Evolutionary conservation across 306 rosid genomes (phyloP), one percentile per base, ranked within the genome.

Genomic region (Sphenostylis stenocarpa): DNA sequence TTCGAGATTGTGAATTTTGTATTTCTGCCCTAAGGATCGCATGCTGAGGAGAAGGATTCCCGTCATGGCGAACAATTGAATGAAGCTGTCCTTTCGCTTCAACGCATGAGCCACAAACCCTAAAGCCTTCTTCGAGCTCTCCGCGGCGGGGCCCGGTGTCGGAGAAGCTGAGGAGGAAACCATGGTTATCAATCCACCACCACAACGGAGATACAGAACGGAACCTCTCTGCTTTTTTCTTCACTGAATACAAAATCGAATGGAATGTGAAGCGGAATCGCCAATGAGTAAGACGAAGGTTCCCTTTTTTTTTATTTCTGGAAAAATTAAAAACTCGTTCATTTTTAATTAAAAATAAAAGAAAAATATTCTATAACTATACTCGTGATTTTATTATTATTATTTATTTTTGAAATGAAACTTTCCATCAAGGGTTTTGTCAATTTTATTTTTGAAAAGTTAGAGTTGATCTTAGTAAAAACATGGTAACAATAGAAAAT

Each of bases 1-100:
- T 23, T 70, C 29, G 36, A 90, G 97, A 34, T 82, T 77, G 62
- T 89, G 90, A 80, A 92, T 86, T 29, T 86, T 86, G 76, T 95
- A 90, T 87, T 95, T 95, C 29, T 92, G 97, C 31, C 91, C 87
- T 73, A 95, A 16, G 13, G 97, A 95, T 84, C 92, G 87, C 78
- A 85, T 38, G 76, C 97, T 91, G 45, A 92, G 3, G 11, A 92
- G 84, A 15, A 95, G 58, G 80, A 95, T 88, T 57, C 96, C 97
- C 0, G 94, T 83, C 96, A 89, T 88, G 4, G 94, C 97, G 74
- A 86, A 76, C 44, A 89, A 76, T 84, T 92, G 99, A 63, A 92
- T 89, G 89, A 88, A 89, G 58, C 87, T 89, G 67, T 95, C 84
- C 62, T 88, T 95, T 55, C 77, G 90, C 70, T 90, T 88, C 75